Evolutionary conservation across 129 eudicot species (phyloP).

Genomic region (Pseudognaphalium luteoalbum): DNA sequence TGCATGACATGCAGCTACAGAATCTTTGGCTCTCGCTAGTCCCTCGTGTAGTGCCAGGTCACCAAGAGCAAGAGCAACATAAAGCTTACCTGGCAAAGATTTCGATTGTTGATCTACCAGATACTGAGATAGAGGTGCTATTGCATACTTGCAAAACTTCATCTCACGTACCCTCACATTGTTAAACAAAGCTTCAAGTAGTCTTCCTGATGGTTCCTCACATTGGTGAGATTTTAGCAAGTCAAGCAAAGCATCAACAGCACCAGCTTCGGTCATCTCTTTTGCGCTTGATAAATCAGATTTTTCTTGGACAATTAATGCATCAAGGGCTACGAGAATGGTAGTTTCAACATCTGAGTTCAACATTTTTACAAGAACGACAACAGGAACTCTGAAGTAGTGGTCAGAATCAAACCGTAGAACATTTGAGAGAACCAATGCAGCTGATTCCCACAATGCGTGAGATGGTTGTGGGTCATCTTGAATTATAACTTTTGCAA

Average conservation of each 20-base stretch:
- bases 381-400: constrained; percentile 61
- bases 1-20: constrained; percentile 74
- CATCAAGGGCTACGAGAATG: constrained; percentile 53
- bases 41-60: constrained; percentile 79
- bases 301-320: constrained; percentile 58
- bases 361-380: constrained; percentile 73
- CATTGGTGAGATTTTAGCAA: constrained; percentile 69
- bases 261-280: constrained; percentile 75
- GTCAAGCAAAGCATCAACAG: constrained; percentile 64
- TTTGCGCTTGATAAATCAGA: constrained; percentile 58
- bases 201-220: constrained; percentile 69
- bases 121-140: constrained; percentile 74
- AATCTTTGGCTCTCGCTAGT: constrained; percentile 58
- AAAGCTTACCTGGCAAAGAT: constrained; percentile 60
- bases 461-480: constrained; percentile 69
- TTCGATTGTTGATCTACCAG: constrained; percentile 70
- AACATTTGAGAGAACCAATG: constrained; percentile 62
- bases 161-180: constrained; percentile 57
- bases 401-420: constrained; percentile 49
- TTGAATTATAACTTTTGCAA: constrained; percentile 70
- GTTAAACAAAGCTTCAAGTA: constrained; percentile 70
- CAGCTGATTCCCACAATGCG: constrained; percentile 78
- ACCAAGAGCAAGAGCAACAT: constrained; percentile 82
- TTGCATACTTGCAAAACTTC: constrained; percentile 63
- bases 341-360: constrained; percentile 52